phyloP scores from a whole-genome alignment of 176 grass and related monocot species.

The Secale cereale region DNA sequence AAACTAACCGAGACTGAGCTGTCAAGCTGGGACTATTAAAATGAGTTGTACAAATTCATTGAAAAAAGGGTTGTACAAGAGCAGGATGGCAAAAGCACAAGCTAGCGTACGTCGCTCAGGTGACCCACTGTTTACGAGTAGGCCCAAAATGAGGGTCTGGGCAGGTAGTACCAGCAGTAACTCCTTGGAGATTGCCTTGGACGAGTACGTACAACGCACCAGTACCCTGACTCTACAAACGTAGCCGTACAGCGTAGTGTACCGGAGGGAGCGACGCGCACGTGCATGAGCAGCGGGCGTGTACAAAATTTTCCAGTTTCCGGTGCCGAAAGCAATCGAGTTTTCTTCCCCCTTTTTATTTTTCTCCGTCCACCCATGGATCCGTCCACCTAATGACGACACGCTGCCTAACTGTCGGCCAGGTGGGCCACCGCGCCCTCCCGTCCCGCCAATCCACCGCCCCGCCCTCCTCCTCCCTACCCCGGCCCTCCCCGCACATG shows the following conservation, averaged over 20 bases:
- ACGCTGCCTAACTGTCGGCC: slow-evolving; percentile 35
- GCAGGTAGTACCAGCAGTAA: neutral
- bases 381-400: slow-evolving; percentile 23
- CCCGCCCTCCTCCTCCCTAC: neutral
- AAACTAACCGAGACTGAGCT: neutral
- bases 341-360: neutral
- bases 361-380: neutral
- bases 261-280: no score
- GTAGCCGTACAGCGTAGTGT: no score
- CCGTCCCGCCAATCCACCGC: neutral
- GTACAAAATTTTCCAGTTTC: neutral
- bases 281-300: no score
- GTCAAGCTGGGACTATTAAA: neutral
- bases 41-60: neutral
- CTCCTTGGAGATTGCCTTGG: neutral
- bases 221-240: no score
- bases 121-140: no score
- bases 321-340: slow-evolving; percentile 13
- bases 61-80: no score
- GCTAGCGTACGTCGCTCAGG: neutral
- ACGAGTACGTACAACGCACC: neutral
- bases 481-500: slow-evolving; percentile 18
- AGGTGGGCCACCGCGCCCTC: slow-evolving; percentile 18
- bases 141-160: neutral
- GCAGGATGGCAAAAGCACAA: neutral